These are phyloP conservation scores for Sarcodon aspratus DNA, from an alignment of 768 basidiomycete genomes.

Conservation along the genomic window DNA sequence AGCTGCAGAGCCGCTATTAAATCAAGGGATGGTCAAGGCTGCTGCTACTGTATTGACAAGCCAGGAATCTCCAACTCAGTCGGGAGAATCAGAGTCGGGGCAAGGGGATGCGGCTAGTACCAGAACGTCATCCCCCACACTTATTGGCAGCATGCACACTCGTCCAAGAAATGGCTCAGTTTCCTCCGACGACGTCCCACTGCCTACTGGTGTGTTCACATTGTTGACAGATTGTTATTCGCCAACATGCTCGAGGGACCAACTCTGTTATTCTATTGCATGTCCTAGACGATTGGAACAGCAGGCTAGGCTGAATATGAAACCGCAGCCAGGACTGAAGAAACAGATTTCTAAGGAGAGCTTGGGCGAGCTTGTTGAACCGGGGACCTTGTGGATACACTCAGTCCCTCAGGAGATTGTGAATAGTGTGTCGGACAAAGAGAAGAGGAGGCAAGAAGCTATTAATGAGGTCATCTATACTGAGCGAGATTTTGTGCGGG, in stretches of 20 bases:
- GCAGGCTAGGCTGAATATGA: slow-evolving; percentile 89
- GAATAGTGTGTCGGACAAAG: slow-evolving; percentile 82
- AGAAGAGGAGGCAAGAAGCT: slow-evolving; percentile 94
- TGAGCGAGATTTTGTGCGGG: slow-evolving; percentile 94
- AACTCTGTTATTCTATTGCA: slow-evolving; percentile 94
- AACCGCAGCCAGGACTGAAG: slow-evolving; percentile 80
- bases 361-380: slow-evolving; percentile 68
- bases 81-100: slow-evolving; percentile 16
- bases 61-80: slow-evolving; percentile 17
- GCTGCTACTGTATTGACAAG: slow-evolving; percentile 10
- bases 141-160: slow-evolving; percentile 5
- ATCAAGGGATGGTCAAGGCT: slow-evolving; percentile 16
- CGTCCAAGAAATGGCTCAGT: slow-evolving; percentile 30
- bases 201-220: slow-evolving; percentile 94
- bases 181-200: slow-evolving; percentile 46
- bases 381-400: slow-evolving; percentile 90
- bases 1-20: slow-evolving; percentile 14
- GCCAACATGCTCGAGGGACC: slow-evolving; percentile 89
- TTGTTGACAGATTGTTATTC: slow-evolving; percentile 96
- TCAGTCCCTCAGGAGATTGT: slow-evolving; percentile 91
- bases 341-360: slow-evolving; percentile 78
- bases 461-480: slow-evolving; percentile 97
- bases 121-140: slow-evolving; percentile 15
- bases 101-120: slow-evolving; percentile 1
- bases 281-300: slow-evolving; percentile 92